phyloP scores from a whole-genome alignment of 2,329 filamentous ascomycete genomes.

The Leptosphaerulina australis region DNA sequence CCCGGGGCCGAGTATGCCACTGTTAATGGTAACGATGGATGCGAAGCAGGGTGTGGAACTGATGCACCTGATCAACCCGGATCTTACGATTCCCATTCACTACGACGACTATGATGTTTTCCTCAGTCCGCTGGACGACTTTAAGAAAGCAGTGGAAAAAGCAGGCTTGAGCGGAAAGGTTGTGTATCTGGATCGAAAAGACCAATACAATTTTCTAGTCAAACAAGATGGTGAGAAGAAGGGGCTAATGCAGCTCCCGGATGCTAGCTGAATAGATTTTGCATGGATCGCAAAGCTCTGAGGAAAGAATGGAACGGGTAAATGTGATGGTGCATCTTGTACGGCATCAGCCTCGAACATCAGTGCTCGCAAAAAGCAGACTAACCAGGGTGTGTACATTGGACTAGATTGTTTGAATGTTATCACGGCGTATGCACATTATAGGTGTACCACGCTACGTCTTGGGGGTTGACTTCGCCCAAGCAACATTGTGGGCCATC shows the following conservation, averaged over 20 bases:
- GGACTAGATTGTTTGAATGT: no score
- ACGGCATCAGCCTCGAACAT: no score
- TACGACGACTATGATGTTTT: constrained; percentile 63
- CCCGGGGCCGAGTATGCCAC: constrained; percentile 62
- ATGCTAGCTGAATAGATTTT: background rate
- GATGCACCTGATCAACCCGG: constrained; percentile 64
- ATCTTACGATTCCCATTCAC: constrained; percentile 62
- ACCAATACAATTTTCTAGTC: constrained; percentile 63
- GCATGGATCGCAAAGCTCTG: no score
- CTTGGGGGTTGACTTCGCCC: no score
- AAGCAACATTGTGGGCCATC: no score
- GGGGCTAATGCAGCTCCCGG: constrained; percentile 1
- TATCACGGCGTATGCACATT: no score
- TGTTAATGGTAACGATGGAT: constrained; percentile 74
- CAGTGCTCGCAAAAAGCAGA: no score
- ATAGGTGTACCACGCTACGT: no score
- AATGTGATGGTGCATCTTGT: no score
- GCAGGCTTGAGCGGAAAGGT: constrained; percentile 60
- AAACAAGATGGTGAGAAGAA: constrained; percentile 24
- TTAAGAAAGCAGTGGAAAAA: constrained; percentile 61
- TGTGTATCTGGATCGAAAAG: constrained; percentile 65
- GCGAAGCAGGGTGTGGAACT: constrained; percentile 66
- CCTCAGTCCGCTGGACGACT: constrained; percentile 64
- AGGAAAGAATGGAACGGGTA: no score
- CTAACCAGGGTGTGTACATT: no score